Conservation (phyloP, 2,329 filamentous ascomycete genomes). For the Botrytis cinerea region DNA sequence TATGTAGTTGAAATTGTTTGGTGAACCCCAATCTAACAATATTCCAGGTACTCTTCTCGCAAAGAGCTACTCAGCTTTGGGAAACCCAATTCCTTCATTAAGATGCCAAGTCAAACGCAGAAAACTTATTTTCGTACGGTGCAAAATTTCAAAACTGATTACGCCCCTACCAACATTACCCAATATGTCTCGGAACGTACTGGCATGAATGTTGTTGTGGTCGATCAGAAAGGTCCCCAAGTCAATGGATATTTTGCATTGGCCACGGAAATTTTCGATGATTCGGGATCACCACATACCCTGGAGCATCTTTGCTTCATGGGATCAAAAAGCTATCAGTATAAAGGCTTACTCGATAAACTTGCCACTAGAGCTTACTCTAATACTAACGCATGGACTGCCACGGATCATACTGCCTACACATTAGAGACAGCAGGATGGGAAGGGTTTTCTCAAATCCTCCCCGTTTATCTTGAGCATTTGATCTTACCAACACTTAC, state of each 20-base stretch:
- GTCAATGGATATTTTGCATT: slow-evolving; percentile 92
- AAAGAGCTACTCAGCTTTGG: background rate
- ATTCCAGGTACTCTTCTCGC: background rate
- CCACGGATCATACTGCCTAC: slow-evolving; percentile 94
- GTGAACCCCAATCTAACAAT: slow-evolving; percentile 1
- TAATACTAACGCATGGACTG: slow-evolving; percentile 94
- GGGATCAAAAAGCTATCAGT: slow-evolving; percentile 90
- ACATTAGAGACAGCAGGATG: slow-evolving; percentile 93
- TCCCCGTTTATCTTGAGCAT: slow-evolving; percentile 95
- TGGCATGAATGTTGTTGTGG: slow-evolving; percentile 91
- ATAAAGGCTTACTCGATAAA: slow-evolving; percentile 94
- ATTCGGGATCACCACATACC: slow-evolving; percentile 88
- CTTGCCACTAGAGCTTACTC: slow-evolving; percentile 92
- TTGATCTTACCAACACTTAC: slow-evolving; percentile 88
- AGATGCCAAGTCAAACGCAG: slow-evolving; percentile 56
- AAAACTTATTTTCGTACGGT: slow-evolving; percentile 74
- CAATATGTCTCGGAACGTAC: slow-evolving; percentile 96
- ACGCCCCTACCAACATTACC: slow-evolving; percentile 83
- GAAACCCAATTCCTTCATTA: slow-evolving; percentile 34
- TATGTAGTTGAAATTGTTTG: background rate
- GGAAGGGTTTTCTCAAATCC: slow-evolving; percentile 92
- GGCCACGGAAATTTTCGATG: slow-evolving; percentile 95
- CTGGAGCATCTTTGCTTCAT: slow-evolving; percentile 83
- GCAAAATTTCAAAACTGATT: slow-evolving; percentile 85
- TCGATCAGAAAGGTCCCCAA: slow-evolving; percentile 92